phyloP scores from a whole-genome alignment of 2,329 filamentous ascomycete species.

The Neopestalotiopsis sp. region DNA sequence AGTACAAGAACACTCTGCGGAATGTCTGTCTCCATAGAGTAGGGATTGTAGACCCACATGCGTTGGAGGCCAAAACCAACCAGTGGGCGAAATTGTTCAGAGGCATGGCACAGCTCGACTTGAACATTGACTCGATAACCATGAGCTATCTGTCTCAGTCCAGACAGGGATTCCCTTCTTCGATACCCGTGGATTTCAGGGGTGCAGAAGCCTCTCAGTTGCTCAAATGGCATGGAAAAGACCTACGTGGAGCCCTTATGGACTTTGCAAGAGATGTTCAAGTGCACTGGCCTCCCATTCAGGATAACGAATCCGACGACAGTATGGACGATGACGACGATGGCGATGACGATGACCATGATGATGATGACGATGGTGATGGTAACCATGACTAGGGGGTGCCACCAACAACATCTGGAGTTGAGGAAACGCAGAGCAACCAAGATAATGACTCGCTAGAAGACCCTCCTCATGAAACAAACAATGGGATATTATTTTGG shows the following conservation, averaged over 20 bases:
- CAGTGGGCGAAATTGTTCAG: conserved; percentile 45
- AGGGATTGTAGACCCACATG: conserved; percentile 25
- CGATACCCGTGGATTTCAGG: conserved; percentile 1
- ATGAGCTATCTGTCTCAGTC: conserved; percentile 26
- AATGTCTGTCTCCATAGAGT: conserved; percentile 52
- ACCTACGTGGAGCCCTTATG: conserved; percentile 41
- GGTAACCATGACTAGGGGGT: too few relatives aligned
- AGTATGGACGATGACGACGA: too few relatives aligned
- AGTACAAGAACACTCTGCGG: conserved; percentile 49
- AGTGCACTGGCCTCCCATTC: conserved; percentile 20
- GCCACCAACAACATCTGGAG: too few relatives aligned
- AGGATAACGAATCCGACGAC: too few relatives aligned
- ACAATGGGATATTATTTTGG: too few relatives aligned
- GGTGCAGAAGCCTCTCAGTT: not conserved
- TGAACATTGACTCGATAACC: conserved; percentile 40
- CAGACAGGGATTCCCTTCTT: conserved; percentile 28
- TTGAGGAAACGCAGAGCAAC: too few relatives aligned
- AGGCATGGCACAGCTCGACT: conserved; percentile 35
- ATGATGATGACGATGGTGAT: too few relatives aligned
- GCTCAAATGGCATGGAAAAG: conserved; percentile 34
- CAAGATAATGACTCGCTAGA: too few relatives aligned
- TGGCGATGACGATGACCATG: too few relatives aligned
- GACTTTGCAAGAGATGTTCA: conserved; percentile 29
- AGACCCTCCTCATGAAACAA: too few relatives aligned
- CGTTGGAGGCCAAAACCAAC: conserved; percentile 29